Evolutionary conservation across 441 rosid genomes (phyloP).

Genomic region (Sinapis alba): DNA sequence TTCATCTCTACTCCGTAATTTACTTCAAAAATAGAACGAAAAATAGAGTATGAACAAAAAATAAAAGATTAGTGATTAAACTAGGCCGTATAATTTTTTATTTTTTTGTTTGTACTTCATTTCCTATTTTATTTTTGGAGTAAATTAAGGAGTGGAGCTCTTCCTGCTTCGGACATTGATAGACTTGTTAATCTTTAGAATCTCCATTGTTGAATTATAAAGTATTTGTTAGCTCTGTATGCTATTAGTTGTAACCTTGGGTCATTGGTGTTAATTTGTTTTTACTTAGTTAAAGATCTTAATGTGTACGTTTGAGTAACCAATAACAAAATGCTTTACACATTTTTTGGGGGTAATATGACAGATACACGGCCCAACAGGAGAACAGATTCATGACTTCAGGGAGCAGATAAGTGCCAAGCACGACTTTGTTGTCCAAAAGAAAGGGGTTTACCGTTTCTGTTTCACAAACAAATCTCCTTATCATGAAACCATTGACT

Average conservation of each 20-base stretch:
- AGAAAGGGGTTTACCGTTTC: slow-evolving; percentile 59
- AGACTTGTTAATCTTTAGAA: slow-evolving; percentile 7
- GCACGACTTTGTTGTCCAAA: slow-evolving; percentile 56
- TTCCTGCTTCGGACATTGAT: too few relatives aligned
- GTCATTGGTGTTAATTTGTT: not conserved
- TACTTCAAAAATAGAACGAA: too few relatives aligned
- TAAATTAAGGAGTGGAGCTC: too few relatives aligned
- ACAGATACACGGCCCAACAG: slow-evolving; percentile 60
- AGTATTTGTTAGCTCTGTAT: slow-evolving; percentile 1
- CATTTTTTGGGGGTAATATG: not conserved
- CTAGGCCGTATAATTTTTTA: too few relatives aligned
- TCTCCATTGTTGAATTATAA: not conserved
- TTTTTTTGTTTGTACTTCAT: too few relatives aligned
- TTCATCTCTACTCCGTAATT: too few relatives aligned
- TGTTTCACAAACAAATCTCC: slow-evolving; percentile 77
- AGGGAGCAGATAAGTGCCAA: slow-evolving; percentile 56
- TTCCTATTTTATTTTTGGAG: too few relatives aligned
- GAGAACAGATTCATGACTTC: slow-evolving; percentile 58
- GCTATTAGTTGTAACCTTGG: not conserved
- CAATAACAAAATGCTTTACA: too few relatives aligned
- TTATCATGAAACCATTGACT: slow-evolving; percentile 62
- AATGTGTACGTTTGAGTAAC: not conserved
- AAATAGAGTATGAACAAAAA: too few relatives aligned
- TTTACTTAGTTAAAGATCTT: not conserved
- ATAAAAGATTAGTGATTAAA: too few relatives aligned